Percentiles rank a stretch among this genome's conserved stretches.
These are phyloP conservation scores for Tephrocybe sp. DNA, from an alignment of 768 basidiomycete species.

Conservation along the genomic window DNA sequence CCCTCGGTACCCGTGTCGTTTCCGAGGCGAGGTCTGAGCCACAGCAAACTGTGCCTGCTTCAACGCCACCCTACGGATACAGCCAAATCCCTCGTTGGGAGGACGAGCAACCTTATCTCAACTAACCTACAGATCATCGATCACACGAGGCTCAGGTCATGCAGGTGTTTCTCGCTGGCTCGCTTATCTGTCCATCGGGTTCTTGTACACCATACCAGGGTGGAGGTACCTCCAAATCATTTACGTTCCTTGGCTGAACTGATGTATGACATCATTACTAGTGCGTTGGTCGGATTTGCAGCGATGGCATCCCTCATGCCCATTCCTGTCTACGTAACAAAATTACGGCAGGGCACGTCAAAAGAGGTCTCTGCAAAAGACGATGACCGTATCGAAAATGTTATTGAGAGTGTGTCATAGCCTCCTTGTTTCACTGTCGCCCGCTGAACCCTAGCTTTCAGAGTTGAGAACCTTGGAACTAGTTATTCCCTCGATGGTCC, in stretches of 20 bases:
- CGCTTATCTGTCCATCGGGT: constrained; percentile 36
- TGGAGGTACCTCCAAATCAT: constrained; percentile 33
- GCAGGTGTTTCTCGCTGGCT: constrained; percentile 30
- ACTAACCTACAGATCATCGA: constrained; percentile 49
- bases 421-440: background rate
- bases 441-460: constrained; percentile 10
- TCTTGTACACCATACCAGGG: constrained; percentile 42
- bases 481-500: constrained; percentile 41
- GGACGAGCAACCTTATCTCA: constrained; percentile 72
- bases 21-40: constrained; percentile 25
- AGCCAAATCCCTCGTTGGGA: constrained; percentile 46
- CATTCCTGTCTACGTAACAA: constrained; percentile 50
- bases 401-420: constrained; percentile 50
- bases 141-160: constrained; percentile 32
- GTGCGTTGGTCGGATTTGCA: constrained; percentile 54
- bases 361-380: constrained; percentile 42
- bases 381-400: constrained; percentile 55
- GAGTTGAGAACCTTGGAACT: constrained; percentile 28
- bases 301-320: constrained; percentile 49
- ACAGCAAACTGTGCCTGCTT: background rate
- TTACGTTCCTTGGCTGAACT: too few relatives aligned
- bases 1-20: constrained; percentile 58
- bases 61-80: background rate
- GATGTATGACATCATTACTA: constrained; percentile 15
- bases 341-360: constrained; percentile 42